These are phyloP conservation scores for Rhododendron griersonianum DNA, from an alignment of 148 eudicot species.

Conservation along the genomic window DNA sequence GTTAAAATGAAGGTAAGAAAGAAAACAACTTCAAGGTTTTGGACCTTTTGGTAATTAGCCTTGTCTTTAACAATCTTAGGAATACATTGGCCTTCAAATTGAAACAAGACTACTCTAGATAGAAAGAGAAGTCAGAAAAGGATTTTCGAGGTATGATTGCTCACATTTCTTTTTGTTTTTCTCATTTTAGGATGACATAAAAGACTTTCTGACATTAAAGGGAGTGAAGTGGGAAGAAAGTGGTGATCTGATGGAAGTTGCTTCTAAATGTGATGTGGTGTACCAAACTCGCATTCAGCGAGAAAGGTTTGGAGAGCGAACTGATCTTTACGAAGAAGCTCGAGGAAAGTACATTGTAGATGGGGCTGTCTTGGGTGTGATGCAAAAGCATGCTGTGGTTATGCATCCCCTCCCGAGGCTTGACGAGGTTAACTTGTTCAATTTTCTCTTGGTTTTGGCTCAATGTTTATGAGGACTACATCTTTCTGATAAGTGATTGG, in stretches of 20 bases:
- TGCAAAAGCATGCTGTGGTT: conserved; percentile 88
- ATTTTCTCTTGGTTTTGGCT: neutral
- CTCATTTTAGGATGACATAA: conserved; percentile 80
- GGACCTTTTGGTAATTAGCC: neutral
- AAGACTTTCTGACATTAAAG: conserved; percentile 64
- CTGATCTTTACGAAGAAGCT: conserved; percentile 55
- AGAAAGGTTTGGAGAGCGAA: conserved; percentile 86
- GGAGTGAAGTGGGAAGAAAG: conserved; percentile 95
- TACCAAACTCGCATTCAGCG: conserved; percentile 94
- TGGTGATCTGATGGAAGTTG: conserved; percentile 81
- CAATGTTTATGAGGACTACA: neutral
- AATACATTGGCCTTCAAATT: neutral
- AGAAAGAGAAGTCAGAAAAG: neutral
- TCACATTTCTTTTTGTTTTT: neutral
- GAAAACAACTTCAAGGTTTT: neutral
- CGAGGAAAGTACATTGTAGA: conserved; percentile 83
- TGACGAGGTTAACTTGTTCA: conserved; percentile 61
- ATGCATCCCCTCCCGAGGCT: conserved; percentile 99
- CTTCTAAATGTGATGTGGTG: conserved; percentile 91
- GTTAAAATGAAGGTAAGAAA: conserved; percentile 82
- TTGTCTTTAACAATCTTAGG: neutral
- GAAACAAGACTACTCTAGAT: neutral
- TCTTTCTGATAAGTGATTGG: neutral
- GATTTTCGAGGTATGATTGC: neutral
- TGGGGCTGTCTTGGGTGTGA: conserved; percentile 46